phyloP scores from a whole-genome alignment of 768 basidiomycete genomes.

The Bullera alba region DNA sequence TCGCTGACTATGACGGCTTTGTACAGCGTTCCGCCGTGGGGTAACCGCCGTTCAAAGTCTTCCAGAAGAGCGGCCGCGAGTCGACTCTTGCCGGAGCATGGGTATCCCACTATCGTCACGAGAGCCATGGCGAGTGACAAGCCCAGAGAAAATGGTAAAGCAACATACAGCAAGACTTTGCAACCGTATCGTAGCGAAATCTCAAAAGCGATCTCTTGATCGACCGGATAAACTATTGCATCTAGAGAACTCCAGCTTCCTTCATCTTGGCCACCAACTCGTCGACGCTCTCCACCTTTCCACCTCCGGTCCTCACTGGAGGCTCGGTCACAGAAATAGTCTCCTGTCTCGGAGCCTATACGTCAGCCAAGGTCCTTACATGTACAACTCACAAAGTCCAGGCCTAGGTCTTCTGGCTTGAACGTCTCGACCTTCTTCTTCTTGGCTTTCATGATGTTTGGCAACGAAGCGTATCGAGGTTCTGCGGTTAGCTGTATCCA shows the following conservation, averaged over 20 bases:
- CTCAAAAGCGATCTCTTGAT: too few species aligned
- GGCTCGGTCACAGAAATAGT: slow-evolving; percentile 84
- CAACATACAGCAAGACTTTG: too few species aligned
- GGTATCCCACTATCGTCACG: slow-evolving; percentile 80
- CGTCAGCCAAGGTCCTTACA: background rate
- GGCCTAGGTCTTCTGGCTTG: slow-evolving; percentile 65
- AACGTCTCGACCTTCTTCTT: slow-evolving; percentile 91
- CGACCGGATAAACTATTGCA: too few species aligned
- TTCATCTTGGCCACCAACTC: slow-evolving; percentile 83
- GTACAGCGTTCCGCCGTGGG: slow-evolving; percentile 49
- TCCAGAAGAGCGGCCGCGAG: slow-evolving; percentile 60
- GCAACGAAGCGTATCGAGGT: slow-evolving; percentile 90
- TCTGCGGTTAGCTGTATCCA: slow-evolving; percentile 51
- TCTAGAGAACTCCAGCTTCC: slow-evolving; percentile 61
- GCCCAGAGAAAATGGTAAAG: too few species aligned
- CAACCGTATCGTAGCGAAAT: too few species aligned
- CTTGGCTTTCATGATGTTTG: slow-evolving; percentile 61
- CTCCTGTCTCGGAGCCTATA: slow-evolving; percentile 64
- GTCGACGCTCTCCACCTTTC: slow-evolving; percentile 80
- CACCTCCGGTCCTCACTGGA: slow-evolving; percentile 79
- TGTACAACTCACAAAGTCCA: slow-evolving; percentile 56
- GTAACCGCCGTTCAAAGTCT: slow-evolving; percentile 55
- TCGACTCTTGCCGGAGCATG: slow-evolving; percentile 76
- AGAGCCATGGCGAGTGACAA: too few species aligned
- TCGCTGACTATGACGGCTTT: slow-evolving; percentile 62